Percentiles rank a stretch among this genome's conserved stretches.
Evolutionary conservation across 129 eudicot species (phyloP).

Genomic region (Tagetes patula): DNA sequence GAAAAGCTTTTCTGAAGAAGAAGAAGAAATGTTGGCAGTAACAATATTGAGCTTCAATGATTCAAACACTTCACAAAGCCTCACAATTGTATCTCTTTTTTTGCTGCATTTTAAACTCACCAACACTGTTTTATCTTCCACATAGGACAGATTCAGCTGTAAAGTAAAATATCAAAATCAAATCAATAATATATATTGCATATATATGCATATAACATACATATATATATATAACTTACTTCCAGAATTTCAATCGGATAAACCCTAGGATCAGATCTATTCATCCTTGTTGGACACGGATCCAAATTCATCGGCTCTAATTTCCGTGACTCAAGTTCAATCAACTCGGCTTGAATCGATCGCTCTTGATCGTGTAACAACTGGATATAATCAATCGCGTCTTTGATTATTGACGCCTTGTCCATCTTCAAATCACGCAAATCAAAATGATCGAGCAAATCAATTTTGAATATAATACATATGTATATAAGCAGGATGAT

Average conservation of each 20-base stretch:
- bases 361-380: slow-evolving; percentile 62
- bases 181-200: not conserved
- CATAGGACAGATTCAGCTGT: slow-evolving; percentile 56
- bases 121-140: slow-evolving; percentile 65
- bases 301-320: slow-evolving; percentile 18
- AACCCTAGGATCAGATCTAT: slow-evolving; percentile 38
- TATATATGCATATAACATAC: not conserved
- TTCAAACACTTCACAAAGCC: slow-evolving; percentile 71
- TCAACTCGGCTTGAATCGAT: slow-evolving; percentile 50
- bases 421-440: slow-evolving; percentile 54
- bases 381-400: slow-evolving; percentile 72
- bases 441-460: not conserved
- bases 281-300: slow-evolving; percentile 2
- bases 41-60: slow-evolving; percentile 70
- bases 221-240: slow-evolving; percentile 36
- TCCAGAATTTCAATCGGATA: slow-evolving; percentile 64
- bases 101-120: slow-evolving; percentile 66
- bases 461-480: not conserved
- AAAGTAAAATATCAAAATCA: not conserved
- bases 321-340: slow-evolving; percentile 46
- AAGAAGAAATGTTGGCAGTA: slow-evolving; percentile 56
- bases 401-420: slow-evolving; percentile 82
- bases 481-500: too few relatives aligned
- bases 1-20: slow-evolving; percentile 53
- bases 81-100: slow-evolving; percentile 64